Percentiles rank a stretch among this genome's conserved stretches.
phyloP scores from a whole-genome alignment of 176 grass and related monocot genomes.

The Oryza australiensis region DNA sequence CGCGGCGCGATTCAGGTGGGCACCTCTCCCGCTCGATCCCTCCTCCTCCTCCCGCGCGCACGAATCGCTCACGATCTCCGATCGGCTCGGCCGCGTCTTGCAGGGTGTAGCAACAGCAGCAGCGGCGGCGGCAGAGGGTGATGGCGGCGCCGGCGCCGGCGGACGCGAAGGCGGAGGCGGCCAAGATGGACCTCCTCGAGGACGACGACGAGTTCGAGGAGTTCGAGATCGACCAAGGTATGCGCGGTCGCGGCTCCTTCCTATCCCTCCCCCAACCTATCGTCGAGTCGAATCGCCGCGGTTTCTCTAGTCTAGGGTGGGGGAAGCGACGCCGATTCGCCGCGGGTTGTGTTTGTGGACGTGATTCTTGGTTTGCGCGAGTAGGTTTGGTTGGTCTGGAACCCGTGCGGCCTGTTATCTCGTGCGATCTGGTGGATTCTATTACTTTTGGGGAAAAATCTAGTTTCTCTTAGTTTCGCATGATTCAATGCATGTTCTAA shows the following conservation, averaged over 20 bases:
- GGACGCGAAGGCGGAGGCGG: slow-evolving; percentile 49
- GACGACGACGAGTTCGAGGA: slow-evolving; percentile 80
- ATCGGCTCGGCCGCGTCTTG: neutral
- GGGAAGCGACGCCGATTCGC: neutral
- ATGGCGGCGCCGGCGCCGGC: slow-evolving; percentile 51
- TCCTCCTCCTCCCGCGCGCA: neutral
- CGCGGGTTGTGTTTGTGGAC: neutral
- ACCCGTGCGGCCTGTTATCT: neutral
- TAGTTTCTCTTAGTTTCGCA: neutral
- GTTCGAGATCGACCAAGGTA: slow-evolving; percentile 75
- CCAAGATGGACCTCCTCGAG: slow-evolving; percentile 70
- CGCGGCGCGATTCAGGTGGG: slow-evolving; percentile 18
- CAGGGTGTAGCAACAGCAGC: neutral
- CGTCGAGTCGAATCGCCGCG: neutral
- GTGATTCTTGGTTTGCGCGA: neutral
- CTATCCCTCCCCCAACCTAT: neutral
- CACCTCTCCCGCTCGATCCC: neutral
- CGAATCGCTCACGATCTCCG: neutral
- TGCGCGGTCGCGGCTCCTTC: neutral
- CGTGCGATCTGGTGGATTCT: neutral
- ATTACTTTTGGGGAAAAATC: neutral
- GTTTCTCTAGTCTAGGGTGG: neutral
- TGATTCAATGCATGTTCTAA: neutral
- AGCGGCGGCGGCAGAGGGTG: neutral
- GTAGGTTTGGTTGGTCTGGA: neutral